These are phyloP conservation scores for Glaciozyma antarctica DNA, from an alignment of 768 basidiomycete species.

Conservation along the genomic window DNA sequence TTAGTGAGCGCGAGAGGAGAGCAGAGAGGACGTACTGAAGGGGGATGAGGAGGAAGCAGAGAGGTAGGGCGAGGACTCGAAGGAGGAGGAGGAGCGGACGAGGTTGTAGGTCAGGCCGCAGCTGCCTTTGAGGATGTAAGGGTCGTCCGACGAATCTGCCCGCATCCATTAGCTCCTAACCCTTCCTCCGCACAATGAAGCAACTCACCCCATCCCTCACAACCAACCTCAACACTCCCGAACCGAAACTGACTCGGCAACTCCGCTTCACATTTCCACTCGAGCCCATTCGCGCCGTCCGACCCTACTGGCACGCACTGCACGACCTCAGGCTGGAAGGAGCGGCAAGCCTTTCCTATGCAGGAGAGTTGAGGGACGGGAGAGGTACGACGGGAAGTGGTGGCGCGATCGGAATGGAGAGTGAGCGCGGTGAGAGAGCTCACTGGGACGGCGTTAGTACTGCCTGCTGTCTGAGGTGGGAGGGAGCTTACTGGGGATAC, in stretches of 20 bases:
- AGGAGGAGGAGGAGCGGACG: slow-evolving; percentile 1
- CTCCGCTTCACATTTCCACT: slow-evolving; percentile 95
- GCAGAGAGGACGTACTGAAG: neutral
- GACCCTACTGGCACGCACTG: slow-evolving; percentile 75
- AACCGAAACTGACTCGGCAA: slow-evolving; percentile 72
- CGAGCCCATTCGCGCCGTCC: slow-evolving; percentile 58
- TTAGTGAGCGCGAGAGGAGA: neutral
- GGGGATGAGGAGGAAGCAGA: neutral
- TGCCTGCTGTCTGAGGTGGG: neutral
- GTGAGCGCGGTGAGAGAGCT: slow-evolving; percentile 60
- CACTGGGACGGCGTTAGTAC: slow-evolving; percentile 5
- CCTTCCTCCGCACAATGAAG: neutral
- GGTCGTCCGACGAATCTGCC: slow-evolving; percentile 44
- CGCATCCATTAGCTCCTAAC: neutral
- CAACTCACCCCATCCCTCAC: slow-evolving; percentile 73
- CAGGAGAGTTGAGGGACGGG: slow-evolving; percentile 73
- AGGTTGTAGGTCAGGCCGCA: slow-evolving; percentile 79
- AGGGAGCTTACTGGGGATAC: neutral
- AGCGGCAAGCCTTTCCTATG: slow-evolving; percentile 62
- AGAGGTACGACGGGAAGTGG: slow-evolving; percentile 54
- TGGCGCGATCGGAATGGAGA: slow-evolving; percentile 62
- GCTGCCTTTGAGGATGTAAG: slow-evolving; percentile 81
- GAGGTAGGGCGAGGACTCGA: neutral
- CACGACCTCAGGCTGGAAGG: slow-evolving; percentile 73
- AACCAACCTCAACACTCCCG: slow-evolving; percentile 73